phyloP scores from a whole-genome alignment of 306 rosid genomes.

The Prunus campanulata region DNA sequence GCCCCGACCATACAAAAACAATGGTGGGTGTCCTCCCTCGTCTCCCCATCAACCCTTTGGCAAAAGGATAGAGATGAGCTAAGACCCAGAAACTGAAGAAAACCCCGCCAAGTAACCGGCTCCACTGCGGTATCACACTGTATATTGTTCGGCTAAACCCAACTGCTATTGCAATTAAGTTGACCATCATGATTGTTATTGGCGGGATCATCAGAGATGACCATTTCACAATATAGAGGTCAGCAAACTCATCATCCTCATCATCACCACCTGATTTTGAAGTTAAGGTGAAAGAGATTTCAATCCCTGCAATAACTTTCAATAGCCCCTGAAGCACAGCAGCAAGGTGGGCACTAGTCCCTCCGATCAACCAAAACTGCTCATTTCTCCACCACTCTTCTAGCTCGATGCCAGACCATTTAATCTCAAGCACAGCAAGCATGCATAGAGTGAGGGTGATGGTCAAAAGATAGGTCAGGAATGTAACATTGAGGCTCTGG shows the following conservation, averaged over 20 bases:
- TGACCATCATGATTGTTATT: slow-evolving; percentile 82
- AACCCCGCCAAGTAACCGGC: slow-evolving; percentile 82
- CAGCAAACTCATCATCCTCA: slow-evolving; percentile 80
- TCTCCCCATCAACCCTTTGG: slow-evolving; percentile 95
- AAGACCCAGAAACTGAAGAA: slow-evolving; percentile 98
- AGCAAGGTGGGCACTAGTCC: slow-evolving; percentile 95
- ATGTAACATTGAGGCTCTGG: slow-evolving; percentile 76
- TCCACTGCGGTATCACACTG: slow-evolving; percentile 88
- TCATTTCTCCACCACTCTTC: slow-evolving; percentile 99
- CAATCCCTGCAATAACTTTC: slow-evolving; percentile 89
- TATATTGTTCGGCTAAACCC: slow-evolving; percentile 91
- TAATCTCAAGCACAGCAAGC: slow-evolving; percentile 90
- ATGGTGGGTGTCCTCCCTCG: slow-evolving; percentile 94
- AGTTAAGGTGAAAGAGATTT: slow-evolving; percentile 90
- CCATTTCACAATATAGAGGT: slow-evolving; percentile 86
- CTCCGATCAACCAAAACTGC: slow-evolving; percentile 97
- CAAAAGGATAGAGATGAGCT: slow-evolving; percentile 92
- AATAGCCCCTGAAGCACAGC: slow-evolving; percentile 92
- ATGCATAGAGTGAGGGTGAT: slow-evolving; percentile 70
- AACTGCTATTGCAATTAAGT: slow-evolving; percentile 85
- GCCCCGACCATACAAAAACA: slow-evolving; percentile 98
- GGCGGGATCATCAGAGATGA: slow-evolving; percentile 92
- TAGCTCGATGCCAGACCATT: slow-evolving; percentile 90
- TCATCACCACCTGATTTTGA: slow-evolving; percentile 90
- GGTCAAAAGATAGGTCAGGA: slow-evolving; percentile 69